Evolutionary conservation across 2,329 filamentous ascomycete genomes (phyloP).

Genomic region (Parastagonospora nodorum): DNA sequence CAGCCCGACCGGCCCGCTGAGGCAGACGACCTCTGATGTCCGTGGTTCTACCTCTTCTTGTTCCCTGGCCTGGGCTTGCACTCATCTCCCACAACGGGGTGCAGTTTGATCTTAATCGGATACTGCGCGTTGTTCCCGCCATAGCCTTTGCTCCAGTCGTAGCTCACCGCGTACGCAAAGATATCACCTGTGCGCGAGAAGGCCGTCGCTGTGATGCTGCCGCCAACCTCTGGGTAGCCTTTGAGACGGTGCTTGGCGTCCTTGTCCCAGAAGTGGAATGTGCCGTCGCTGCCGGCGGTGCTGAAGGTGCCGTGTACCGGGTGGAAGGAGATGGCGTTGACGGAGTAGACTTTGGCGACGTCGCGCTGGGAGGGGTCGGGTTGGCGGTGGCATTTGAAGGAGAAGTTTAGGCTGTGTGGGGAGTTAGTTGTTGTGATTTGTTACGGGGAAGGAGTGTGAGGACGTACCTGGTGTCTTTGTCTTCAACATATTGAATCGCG

Average conservation of each 20-base stretch:
- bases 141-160: conserved; percentile 99
- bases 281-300: conserved; percentile 92
- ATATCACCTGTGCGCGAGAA: conserved; percentile 82
- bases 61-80: conserved; percentile 56
- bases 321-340: conserved; percentile 98
- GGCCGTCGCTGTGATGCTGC: conserved; percentile 86
- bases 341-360: conserved; percentile 86
- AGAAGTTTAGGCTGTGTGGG: conserved; percentile 77
- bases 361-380: conserved; percentile 66
- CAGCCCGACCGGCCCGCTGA: too few species aligned
- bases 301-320: conserved; percentile 97
- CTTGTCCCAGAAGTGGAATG: conserved; percentile 94
- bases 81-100: conserved; percentile 54
- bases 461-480: conserved; percentile 75
- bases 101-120: conserved; percentile 58
- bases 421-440: conserved; percentile 12
- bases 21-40: neutral
- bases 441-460: neutral
- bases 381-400: conserved; percentile 98
- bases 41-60: conserved; percentile 50
- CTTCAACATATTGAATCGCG: conserved; percentile 97
- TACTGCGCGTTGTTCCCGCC: conserved; percentile 72
- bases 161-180: conserved; percentile 74
- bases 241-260: conserved; percentile 59
- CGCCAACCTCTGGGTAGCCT: conserved; percentile 69